Percentiles rank a stretch among this genome's conserved stretches.
phyloP scores from a whole-genome alignment of 169 alveolate species.

The Eimeria necatrix region DNA sequence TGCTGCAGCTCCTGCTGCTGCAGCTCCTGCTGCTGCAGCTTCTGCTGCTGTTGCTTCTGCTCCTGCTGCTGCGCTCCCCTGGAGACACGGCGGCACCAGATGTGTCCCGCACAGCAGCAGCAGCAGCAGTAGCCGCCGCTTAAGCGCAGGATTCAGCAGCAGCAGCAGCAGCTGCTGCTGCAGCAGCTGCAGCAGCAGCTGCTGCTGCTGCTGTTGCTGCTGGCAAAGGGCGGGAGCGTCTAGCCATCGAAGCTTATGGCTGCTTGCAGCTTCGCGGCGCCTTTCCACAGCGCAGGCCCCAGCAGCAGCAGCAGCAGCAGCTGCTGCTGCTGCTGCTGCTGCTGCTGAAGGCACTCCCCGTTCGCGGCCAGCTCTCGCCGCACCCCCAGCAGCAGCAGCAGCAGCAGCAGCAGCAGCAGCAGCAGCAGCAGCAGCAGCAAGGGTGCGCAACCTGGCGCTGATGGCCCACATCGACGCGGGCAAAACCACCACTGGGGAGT shows the following conservation, averaged over 20 bases:
- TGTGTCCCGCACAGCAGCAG: background rate
- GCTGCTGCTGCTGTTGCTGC: too few relatives aligned
- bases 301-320: conserved; percentile 13
- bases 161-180: background rate
- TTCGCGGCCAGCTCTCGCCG: background rate
- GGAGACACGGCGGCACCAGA: background rate
- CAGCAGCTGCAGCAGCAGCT: too few relatives aligned
- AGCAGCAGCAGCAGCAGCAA: conserved; percentile 75
- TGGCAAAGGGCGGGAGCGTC: too few relatives aligned
- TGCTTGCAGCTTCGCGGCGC: too few relatives aligned
- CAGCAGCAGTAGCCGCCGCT: background rate
- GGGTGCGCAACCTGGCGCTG: conserved; percentile 93
- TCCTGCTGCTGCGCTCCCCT: background rate
- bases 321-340: conserved; percentile 1
- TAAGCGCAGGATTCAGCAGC: background rate
- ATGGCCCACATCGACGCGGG: conserved; percentile 99
- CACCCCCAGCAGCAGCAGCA: background rate
- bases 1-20: background rate
- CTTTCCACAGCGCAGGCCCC: too few relatives aligned
- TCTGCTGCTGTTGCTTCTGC: background rate
- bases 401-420: conserved; percentile 51
- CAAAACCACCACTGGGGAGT: conserved; percentile 97
- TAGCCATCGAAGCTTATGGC: too few relatives aligned
- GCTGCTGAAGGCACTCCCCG: background rate
- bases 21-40: background rate